These are phyloP conservation scores for Tremella mesenterica DNA, from an alignment of 768 basidiomycete genomes.

Conservation along the genomic window DNA sequence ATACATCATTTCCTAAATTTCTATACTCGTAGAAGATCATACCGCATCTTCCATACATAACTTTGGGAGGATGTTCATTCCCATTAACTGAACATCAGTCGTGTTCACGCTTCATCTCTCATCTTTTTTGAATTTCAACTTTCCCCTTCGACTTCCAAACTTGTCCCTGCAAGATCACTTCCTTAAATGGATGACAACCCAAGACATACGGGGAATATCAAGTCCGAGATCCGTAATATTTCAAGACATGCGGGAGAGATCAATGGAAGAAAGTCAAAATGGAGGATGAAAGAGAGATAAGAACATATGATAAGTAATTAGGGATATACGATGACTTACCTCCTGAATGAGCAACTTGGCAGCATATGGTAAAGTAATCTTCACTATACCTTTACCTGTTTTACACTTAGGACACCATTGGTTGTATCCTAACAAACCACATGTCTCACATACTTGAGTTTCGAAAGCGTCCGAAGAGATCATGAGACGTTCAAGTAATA, in stretches of 20 bases:
- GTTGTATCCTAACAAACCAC: conserved; percentile 76
- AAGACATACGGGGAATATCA: too few relatives aligned
- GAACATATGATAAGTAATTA: too few relatives aligned
- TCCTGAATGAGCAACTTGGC: conserved; percentile 57
- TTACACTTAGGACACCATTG: conserved; percentile 95
- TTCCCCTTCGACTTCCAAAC: too few relatives aligned
- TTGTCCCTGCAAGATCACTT: too few relatives aligned
- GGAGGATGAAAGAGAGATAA: neutral
- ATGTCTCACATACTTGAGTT: conserved; percentile 87
- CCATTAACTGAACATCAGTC: conserved; percentile 62
- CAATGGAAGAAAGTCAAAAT: too few relatives aligned
- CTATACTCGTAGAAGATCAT: conserved; percentile 1
- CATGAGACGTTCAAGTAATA: conserved; percentile 94
- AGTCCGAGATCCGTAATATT: too few relatives aligned
- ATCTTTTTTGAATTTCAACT: too few relatives aligned
- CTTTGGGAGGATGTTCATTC: conserved; percentile 91
- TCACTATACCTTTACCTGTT: conserved; percentile 90
- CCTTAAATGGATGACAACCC: too few relatives aligned
- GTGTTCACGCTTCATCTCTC: conserved; percentile 1
- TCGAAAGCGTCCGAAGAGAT: conserved; percentile 98
- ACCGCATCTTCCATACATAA: conserved; percentile 69
- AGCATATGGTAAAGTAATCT: conserved; percentile 90
- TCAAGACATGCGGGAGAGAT: too few relatives aligned
- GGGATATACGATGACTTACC: conserved; percentile 25
- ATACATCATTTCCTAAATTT: neutral